These are phyloP conservation scores for Leccinum olivaceopallidum DNA, from an alignment of 768 basidiomycete genomes.

Conservation along the genomic window DNA sequence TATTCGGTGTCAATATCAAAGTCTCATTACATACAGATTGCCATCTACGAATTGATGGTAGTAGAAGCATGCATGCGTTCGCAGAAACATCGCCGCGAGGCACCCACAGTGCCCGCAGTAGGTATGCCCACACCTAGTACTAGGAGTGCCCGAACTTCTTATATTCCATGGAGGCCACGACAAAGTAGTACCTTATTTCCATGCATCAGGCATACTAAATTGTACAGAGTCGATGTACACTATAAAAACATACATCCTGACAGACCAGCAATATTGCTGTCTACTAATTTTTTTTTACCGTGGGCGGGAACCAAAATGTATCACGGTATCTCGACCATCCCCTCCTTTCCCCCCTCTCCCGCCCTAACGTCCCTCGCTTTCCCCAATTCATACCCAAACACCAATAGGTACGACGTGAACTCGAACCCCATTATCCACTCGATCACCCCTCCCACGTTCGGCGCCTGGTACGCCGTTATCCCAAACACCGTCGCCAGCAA, in stretches of 20 bases:
- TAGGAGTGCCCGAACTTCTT: too few species aligned
- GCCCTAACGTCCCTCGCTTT: slow-evolving; percentile 39
- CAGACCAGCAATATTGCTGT: not conserved
- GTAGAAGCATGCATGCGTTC: too few species aligned
- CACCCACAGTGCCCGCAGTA: too few species aligned
- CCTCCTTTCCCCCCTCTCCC: not conserved
- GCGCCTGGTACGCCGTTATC: slow-evolving; percentile 44
- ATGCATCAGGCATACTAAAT: not conserved
- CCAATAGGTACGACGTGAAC: slow-evolving; percentile 64
- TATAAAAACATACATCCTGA: not conserved
- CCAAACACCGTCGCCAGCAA: slow-evolving; percentile 63
- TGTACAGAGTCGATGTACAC: not conserved
- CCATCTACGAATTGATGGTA: too few species aligned
- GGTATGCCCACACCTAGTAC: too few species aligned
- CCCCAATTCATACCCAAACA: slow-evolving; percentile 70
- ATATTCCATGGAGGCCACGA: too few species aligned
- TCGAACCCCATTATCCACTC: slow-evolving; percentile 78
- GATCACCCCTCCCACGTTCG: slow-evolving; percentile 59
- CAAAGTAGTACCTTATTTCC: too few species aligned
- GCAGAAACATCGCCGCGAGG: too few species aligned
- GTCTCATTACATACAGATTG: too few species aligned
- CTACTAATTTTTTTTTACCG: not conserved
- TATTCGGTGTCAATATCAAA: too few species aligned
- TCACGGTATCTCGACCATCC: slow-evolving; percentile 12
- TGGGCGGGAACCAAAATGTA: too few species aligned